Base-by-base conservation (phyloP, 2,329 filamentous ascomycete species). In the Ascosphaera acerosa region DNA sequence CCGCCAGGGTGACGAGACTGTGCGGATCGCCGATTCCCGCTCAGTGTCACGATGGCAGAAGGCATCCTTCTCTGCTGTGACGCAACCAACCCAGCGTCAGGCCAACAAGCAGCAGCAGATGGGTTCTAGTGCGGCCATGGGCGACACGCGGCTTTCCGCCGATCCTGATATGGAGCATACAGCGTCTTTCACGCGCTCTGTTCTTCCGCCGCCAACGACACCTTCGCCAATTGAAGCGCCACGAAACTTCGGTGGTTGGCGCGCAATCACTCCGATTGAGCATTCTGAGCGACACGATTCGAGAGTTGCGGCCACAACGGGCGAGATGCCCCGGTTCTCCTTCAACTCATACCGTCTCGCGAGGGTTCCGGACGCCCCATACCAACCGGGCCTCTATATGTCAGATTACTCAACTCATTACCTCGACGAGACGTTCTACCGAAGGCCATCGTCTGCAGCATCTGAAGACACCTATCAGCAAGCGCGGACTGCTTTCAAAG, bases 401-500 rank as follows among this genome's bases (percentile, higher is more conserved):
- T 14, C 17, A 18, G 23, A 10, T 10, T 20, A 12, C 10, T 19
- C 30, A 22, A 42, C 10, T 28, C 26, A 6, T n/a, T 7, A 7
- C 7, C 6, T 5, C 6, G n/a, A 28, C 26, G 26, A 28, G 12
- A n/a, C 16, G 6, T 28, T 6, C 12, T 6, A 14, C 22, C 9
- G 29, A 35, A 16, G 46, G 48, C 29, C 44, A 54, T 10, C 52
- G 53, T 10, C 52, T 10, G 49, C 53, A 17, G 53, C 48, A 3
- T 60, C 57, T 4, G 48, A 41, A 15, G 57, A 59, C 39, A 59
- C 57, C 17, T 55, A 52, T 35, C 54, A 50, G 28, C 56, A 60
- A 39, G 51, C 52, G 6, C 46, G 42, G 16, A 42, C 44, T 15
- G 37, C 58, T 10, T 61, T 61, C 40, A 50, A 44, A 4, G 57